Conservation (phyloP, 495 filamentous ascomycete genomes). For the Tuber brumale region DNA sequence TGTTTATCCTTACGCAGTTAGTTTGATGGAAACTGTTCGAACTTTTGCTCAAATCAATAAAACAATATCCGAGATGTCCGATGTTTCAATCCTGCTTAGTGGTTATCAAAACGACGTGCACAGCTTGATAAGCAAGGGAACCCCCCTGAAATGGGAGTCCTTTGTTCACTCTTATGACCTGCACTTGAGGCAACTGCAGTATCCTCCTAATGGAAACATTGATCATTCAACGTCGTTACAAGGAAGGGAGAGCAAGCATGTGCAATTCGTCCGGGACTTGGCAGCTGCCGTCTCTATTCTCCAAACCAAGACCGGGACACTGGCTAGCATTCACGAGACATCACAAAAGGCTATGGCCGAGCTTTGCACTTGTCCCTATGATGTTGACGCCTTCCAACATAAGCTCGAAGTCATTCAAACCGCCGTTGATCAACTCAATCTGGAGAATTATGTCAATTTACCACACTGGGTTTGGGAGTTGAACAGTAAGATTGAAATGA, state of each 20-base stretch:
- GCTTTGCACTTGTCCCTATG: conserved; percentile 79
- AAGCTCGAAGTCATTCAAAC: conserved; percentile 79
- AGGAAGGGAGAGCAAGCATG: conserved; percentile 78
- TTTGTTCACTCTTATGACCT: conserved; percentile 95
- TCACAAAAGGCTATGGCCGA: conserved; percentile 76
- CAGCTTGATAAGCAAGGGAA: conserved; percentile 69
- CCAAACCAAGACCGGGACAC: conserved; percentile 71
- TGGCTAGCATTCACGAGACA: conserved; percentile 70
- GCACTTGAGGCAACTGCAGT: conserved; percentile 61
- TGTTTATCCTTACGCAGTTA: conserved; percentile 95
- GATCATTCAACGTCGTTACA: conserved; percentile 52
- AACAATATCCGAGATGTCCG: conserved; percentile 71
- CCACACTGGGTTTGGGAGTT: conserved; percentile 76
- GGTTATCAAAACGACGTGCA: conserved; percentile 88
- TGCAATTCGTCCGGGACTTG: conserved; percentile 92
- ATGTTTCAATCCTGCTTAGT: conserved; percentile 76
- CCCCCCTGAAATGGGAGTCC: conserved; percentile 89
- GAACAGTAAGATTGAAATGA: conserved; percentile 73
- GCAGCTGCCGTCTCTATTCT: conserved; percentile 73
- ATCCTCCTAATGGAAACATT: conserved; percentile 54
- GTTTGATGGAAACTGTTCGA: conserved; percentile 92
- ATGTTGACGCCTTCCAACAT: conserved; percentile 63
- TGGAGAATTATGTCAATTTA: conserved; percentile 91
- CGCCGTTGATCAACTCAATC: conserved; percentile 86
- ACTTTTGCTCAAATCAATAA: conserved; percentile 81